phyloP scores from a whole-genome alignment of 75 land plant genomes.

The Cryptomeria japonica region DNA sequence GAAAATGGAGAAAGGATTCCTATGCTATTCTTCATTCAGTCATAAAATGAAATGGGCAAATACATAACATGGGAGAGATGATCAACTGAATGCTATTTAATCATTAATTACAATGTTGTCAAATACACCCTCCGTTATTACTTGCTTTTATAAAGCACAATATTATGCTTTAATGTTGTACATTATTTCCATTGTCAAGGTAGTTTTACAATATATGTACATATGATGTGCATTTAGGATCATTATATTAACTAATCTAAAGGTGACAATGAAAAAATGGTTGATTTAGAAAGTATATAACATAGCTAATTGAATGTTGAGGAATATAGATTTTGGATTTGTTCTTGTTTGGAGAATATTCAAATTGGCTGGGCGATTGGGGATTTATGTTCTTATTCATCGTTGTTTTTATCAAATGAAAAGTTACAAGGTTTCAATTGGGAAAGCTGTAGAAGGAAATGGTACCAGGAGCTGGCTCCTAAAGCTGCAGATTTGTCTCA shows the following conservation, averaged over 20 bases:
- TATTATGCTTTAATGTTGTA: neutral
- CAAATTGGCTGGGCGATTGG: neutral
- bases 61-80: neutral
- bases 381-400: conserved; percentile 4
- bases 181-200: neutral
- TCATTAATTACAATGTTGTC: neutral
- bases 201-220: neutral
- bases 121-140: neutral
- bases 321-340: neutral
- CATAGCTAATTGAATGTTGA: neutral
- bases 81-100: neutral
- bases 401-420: neutral
- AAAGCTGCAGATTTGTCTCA: conserved; percentile 73
- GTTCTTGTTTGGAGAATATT: neutral
- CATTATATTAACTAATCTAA: neutral
- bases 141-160: neutral
- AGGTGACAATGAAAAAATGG: neutral
- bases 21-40: neutral
- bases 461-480: conserved; percentile 69
- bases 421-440: conserved; percentile 91
- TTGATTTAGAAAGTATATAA: neutral
- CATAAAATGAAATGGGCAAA: neutral
- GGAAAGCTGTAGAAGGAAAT: conserved; percentile 73
- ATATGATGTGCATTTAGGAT: neutral
- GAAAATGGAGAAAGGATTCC: neutral